These are phyloP conservation scores for Backusella liffmaniae DNA, from an alignment of 192 early-diverging fungal species.

Conservation along the genomic window DNA sequence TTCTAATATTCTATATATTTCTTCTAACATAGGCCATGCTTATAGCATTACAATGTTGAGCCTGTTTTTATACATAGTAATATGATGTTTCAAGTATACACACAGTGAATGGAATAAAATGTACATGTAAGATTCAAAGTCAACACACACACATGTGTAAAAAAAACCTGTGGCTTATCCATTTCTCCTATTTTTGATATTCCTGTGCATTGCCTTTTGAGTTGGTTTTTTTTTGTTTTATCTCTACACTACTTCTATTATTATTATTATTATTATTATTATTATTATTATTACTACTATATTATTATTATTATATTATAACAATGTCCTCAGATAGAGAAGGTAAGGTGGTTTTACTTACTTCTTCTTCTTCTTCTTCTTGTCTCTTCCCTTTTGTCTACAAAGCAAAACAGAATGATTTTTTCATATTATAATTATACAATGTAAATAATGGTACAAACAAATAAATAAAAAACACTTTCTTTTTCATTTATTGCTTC, in stretches of 20 bases:
- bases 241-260: neutral
- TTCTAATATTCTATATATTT: too few relatives aligned
- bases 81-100: neutral
- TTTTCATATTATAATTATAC: neutral
- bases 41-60: too few relatives aligned
- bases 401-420: neutral
- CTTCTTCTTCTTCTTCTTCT: neutral
- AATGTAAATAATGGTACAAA: neutral
- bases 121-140: too few relatives aligned
- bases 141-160: too few relatives aligned
- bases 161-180: too few relatives aligned
- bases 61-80: too few relatives aligned
- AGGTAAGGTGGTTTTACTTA: conserved; percentile 4
- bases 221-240: too few relatives aligned
- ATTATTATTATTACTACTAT: too few relatives aligned
- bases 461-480: neutral
- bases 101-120: too few relatives aligned
- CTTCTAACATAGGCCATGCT: too few relatives aligned
- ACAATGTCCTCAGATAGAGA: conserved; percentile 16
- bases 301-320: neutral
- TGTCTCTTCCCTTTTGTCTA: neutral
- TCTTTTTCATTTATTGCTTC: neutral
- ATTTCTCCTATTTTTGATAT: too few relatives aligned
- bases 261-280: neutral
- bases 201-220: too few relatives aligned